Evolutionary conservation across 371 early-diverging fungal genomes (phyloP), one percentile per base, ranked within the genome.

Genomic region (Saksenaea vasiformis): DNA sequence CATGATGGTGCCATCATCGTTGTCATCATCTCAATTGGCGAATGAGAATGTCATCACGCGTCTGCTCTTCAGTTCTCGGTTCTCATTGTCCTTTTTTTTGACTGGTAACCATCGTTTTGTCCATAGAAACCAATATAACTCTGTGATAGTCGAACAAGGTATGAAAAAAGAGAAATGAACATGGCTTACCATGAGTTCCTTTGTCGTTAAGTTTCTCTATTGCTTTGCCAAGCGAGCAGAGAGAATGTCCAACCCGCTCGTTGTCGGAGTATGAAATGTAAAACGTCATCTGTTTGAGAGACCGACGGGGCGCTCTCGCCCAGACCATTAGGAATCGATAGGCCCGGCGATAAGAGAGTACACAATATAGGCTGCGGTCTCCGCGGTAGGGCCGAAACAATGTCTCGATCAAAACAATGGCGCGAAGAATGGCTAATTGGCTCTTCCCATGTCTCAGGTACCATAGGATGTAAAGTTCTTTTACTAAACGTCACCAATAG

Each of bases 201-300:
- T 17, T 47, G n/a, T 47, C 51, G 31, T 47, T 19, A 47, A 19
- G 51, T n/a, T 10, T 22, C 51, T 19, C 51, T 47, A 19, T 47
- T 47, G 10, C 51, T 47, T 47, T 1, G 51, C 51, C 51, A 47
- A 47, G 51, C 51, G 22, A 22, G 22, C 51, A 39, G 39, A 5
- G 39, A 1, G 39, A 39, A 39, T 39, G 31, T 3, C 10, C 10
- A 47, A 22, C 51, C 51, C 51, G 24, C 17, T 10, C 22, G 24
- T 47, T 10, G 19, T 47, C 43, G 43, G 51, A 47, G 51, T 47
- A 19, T 10, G 11, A 47, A 47, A 17, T 47, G 24, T 10, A 47
- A 47, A 47, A 47, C 51, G 51, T 47, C 51, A 47, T 47, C 51
- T 47, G 10, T 47, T 47, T 47, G 24, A 10, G 22, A 47, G 51